Evolutionary conservation across 1,139 yeast genomes (phyloP), one percentile per base, ranked within the genome.

Genomic region (Diutina rugosa): DNA sequence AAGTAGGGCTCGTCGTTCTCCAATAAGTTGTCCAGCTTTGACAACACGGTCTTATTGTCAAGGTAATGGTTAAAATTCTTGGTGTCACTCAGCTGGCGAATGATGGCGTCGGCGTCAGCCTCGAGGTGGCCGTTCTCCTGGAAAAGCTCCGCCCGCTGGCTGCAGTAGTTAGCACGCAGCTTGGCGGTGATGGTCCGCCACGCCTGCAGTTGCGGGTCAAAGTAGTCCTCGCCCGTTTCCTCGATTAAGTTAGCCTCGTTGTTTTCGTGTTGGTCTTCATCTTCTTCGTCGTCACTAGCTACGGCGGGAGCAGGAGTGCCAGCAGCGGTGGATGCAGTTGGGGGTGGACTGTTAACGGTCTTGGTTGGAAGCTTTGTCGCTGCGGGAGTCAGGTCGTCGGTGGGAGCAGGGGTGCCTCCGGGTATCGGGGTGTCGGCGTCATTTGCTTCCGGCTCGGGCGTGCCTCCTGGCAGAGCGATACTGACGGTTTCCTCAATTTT

Each of bases 171-270:
- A 8, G 95, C 89, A 58, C 97, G 74, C 0, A 88, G 80, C 59
- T 85, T 86, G 0, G 96, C 88, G 0, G 95, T 89, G 26, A 87
- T 69, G 12, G 82, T 80, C 63, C 87, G 86, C 96, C 97, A 90
- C 0, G 90, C 83, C 58, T 86, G 87, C 55, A 78, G 29, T 21
- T 49, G 53, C 8, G 44, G 53, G 16, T 73, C 77, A 16, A 73
- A 77, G 28, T 70, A 69, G 62, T 69, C 60, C 63, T 70, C 63
- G 59, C 64, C 59, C 6, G 30, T 26, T 2, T 28, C 54, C 46
- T 38, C 29, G 2, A 38, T 12, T n/a, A 21, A 10, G 10, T 38
- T 18, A 16, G 28, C 48, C 9, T 18, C 18, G 14, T 16, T 28
- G 12, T 52, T 30, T 7, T 28, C 41, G 4, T n/a, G 38, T 2